phyloP scores from a whole-genome alignment of 768 basidiomycete species.

The Ramaria rubella region DNA sequence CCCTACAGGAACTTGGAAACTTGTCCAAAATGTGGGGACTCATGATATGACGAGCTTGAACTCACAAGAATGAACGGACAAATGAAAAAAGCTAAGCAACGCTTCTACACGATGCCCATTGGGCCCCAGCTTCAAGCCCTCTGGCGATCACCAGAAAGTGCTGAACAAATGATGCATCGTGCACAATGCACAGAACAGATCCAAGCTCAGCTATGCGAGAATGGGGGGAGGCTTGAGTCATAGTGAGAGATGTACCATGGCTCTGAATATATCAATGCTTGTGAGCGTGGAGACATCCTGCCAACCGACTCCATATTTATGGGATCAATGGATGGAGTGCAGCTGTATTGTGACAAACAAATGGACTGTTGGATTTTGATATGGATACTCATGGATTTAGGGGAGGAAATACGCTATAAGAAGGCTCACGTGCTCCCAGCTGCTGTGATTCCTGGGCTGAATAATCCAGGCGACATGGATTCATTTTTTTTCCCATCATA shows the following conservation, averaged over 20 bases:
- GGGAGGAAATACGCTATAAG: constrained; percentile 25
- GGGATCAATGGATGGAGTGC: constrained; percentile 24
- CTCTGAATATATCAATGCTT: constrained; percentile 8
- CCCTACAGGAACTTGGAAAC: constrained; percentile 24
- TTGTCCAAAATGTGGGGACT: constrained; percentile 31
- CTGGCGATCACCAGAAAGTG: neutral
- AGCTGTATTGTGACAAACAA: constrained; percentile 28
- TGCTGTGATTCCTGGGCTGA: constrained; percentile 20
- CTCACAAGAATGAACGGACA: neutral
- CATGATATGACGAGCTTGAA: constrained; percentile 19
- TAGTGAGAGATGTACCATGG: constrained; percentile 13
- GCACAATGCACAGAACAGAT: constrained; percentile 3
- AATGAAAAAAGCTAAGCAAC: constrained; percentile 19
- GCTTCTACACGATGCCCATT: neutral
- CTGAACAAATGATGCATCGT: constrained; percentile 13
- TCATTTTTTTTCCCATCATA: constrained; percentile 26
- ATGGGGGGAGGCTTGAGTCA: neutral
- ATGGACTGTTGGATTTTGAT: no score
- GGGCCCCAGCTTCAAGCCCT: neutral
- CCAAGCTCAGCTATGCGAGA: neutral
- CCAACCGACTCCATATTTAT: constrained; percentile 12
- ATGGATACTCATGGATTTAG: no score
- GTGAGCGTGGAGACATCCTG: constrained; percentile 10
- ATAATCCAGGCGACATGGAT: constrained; percentile 24
- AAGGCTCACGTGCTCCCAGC: constrained; percentile 24